Evolutionary conservation across 2,329 filamentous ascomycete genomes (phyloP).

Genomic region (Rhexocercosporidium sp.): DNA sequence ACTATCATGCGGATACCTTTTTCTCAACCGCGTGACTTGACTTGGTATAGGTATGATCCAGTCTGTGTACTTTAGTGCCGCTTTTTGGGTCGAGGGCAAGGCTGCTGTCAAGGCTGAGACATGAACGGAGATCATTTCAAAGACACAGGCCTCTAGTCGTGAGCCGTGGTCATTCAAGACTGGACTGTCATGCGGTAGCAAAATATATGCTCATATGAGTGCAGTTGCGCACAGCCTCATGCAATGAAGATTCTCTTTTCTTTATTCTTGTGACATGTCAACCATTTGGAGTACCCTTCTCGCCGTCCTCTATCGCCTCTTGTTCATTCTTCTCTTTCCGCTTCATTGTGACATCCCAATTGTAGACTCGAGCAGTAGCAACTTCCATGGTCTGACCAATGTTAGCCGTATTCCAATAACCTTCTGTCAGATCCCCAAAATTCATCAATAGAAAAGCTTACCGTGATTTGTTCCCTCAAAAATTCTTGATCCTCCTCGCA

Average conservation of each 20-base stretch:
- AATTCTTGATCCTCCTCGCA: conserved; percentile 98
- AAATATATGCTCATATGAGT: background rate
- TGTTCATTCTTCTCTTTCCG: conserved; percentile 83
- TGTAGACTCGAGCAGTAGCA: conserved; percentile 95
- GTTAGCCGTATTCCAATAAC: conserved; percentile 13
- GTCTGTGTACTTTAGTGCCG: background rate
- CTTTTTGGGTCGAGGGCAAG: background rate
- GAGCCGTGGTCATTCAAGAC: background rate
- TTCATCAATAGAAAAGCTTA: conserved; percentile 49
- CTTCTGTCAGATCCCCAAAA: background rate
- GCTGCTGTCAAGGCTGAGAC: background rate
- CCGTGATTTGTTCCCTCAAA: conserved; percentile 93
- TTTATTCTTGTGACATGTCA: conserved; percentile 24
- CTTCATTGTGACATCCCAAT: conserved; percentile 97
- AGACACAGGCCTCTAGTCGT: no score
- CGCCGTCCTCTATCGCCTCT: conserved; percentile 46
- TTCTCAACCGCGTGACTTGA: background rate
- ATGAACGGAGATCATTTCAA: background rate
- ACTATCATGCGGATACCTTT: background rate
- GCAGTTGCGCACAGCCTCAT: background rate
- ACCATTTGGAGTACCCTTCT: conserved; percentile 42
- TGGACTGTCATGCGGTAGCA: background rate
- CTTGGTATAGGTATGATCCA: background rate
- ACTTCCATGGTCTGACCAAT: conserved; percentile 72
- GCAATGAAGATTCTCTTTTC: conserved; percentile 1